Evolutionary conservation across 352 stramenopile species (phyloP).

Genomic region (Globisporangium okanoganense): DNA sequence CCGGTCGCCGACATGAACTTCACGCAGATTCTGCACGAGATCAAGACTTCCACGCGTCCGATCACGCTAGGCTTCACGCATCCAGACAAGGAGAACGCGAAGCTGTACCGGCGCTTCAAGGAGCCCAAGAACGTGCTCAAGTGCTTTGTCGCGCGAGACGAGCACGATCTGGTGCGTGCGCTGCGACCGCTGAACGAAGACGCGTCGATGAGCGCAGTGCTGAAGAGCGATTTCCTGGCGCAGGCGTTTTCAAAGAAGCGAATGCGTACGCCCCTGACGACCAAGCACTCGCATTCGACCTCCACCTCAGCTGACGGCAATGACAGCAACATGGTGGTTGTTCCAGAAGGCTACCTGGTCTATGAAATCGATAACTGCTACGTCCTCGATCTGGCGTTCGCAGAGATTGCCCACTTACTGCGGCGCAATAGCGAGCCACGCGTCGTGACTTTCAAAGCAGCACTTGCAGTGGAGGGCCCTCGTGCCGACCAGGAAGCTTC

Average conservation of each 20-base stretch:
- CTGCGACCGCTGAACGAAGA: conserved; percentile 51
- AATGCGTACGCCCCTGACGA: neutral
- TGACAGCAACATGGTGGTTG: conserved; percentile 19
- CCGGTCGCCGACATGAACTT: conserved; percentile 37
- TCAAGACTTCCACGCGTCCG: conserved; percentile 43
- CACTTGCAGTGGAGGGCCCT: conserved; percentile 33
- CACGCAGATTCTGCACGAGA: conserved; percentile 41
- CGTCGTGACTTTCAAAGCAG: conserved; percentile 58
- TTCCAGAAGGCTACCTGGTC: conserved; percentile 57
- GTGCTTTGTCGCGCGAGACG: conserved; percentile 43
- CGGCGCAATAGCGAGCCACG: conserved; percentile 39
- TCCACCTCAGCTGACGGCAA: conserved; percentile 3
- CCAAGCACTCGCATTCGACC: conserved; percentile 1
- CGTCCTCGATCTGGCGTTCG: conserved; percentile 50
- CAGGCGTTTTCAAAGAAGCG: conserved; percentile 27
- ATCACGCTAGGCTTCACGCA: conserved; percentile 58
- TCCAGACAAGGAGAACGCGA: conserved; percentile 18
- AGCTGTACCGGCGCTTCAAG: conserved; percentile 38
- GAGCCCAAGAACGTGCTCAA: conserved; percentile 46
- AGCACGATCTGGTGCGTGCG: conserved; percentile 37
- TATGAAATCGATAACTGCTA: conserved; percentile 63
- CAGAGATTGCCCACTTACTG: conserved; percentile 58
- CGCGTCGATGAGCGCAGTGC: conserved; percentile 37
- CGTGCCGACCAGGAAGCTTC: conserved; percentile 9
- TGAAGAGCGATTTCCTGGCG: conserved; percentile 42